Evolutionary conservation across 164 flowering plant genomes (phyloP).

Genomic region (Umbilicus rupestris): DNA sequence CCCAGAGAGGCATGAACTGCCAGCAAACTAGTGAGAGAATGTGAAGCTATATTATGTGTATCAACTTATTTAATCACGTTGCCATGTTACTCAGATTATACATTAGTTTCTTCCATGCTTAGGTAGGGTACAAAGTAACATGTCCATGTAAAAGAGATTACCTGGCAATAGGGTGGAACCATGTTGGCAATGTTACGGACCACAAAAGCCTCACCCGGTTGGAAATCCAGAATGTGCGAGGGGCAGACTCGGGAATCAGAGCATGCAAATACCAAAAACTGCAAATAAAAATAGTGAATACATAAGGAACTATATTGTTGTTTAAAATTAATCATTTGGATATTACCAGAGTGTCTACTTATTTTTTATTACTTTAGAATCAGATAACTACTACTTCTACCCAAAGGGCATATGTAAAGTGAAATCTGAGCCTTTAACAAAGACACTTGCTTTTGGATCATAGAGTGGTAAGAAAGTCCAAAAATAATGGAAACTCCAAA

Average conservation of each 20-base stretch:
- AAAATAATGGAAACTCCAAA: no score
- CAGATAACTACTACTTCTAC: background rate
- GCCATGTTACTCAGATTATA: background rate
- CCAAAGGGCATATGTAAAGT: no score
- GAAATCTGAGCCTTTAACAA: no score
- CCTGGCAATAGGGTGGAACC: constrained; percentile 44
- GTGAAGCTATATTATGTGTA: background rate
- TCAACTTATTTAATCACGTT: background rate
- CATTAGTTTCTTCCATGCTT: background rate
- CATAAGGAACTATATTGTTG: background rate
- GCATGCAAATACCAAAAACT: constrained; percentile 54
- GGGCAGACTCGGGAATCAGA: constrained; percentile 51
- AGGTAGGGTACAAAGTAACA: background rate
- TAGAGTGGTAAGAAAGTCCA: no score
- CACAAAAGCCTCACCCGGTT: constrained; percentile 50
- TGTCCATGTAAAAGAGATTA: background rate
- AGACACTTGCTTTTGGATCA: no score
- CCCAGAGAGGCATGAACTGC: background rate
- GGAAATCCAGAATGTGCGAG: constrained; percentile 34
- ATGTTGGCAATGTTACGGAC: constrained; percentile 45
- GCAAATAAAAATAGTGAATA: constrained; percentile 6
- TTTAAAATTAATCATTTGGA: background rate
- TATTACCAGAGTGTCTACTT: background rate
- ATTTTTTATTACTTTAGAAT: background rate
- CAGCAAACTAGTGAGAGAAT: background rate